Conservation (phyloP, 371 early-diverging fungal species). For the Mycotypha africana region DNA sequence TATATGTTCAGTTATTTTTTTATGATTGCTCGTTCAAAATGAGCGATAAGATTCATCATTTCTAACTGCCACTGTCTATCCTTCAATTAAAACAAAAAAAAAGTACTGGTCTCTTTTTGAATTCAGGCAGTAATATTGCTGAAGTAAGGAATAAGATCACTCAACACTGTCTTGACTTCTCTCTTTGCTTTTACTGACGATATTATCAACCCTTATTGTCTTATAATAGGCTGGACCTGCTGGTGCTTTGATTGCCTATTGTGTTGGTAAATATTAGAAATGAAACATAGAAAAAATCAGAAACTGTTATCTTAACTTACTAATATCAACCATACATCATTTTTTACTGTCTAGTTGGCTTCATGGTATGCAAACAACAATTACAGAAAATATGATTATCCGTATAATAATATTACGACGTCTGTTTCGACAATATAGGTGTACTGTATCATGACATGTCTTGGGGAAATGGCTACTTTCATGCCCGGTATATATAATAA, state of each 20-base stretch:
- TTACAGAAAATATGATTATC: not conserved
- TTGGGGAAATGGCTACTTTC: constrained; percentile 84
- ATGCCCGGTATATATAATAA: constrained; percentile 31
- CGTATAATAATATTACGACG: constrained; percentile 46
- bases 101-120: constrained; percentile 78
- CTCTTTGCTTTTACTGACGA: not conserved
- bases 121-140: constrained; percentile 67
- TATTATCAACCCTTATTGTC: not conserved
- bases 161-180: too few species aligned
- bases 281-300: not conserved
- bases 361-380: constrained; percentile 22
- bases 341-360: constrained; percentile 23
- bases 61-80: too few species aligned
- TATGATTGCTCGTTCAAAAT: not conserved
- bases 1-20: constrained; percentile 2
- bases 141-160: constrained; percentile 22
- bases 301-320: not conserved
- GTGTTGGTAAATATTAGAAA: constrained; percentile 33
- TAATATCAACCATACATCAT: too few species aligned
- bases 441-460: constrained; percentile 71
- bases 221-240: constrained; percentile 41
- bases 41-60: too few species aligned
- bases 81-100: too few species aligned
- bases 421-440: constrained; percentile 59
- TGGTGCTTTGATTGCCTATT: constrained; percentile 45